These are phyloP conservation scores for Aaosphaeria arxii DNA, from an alignment of 2,329 filamentous ascomycete genomes.

Conservation along the genomic window DNA sequence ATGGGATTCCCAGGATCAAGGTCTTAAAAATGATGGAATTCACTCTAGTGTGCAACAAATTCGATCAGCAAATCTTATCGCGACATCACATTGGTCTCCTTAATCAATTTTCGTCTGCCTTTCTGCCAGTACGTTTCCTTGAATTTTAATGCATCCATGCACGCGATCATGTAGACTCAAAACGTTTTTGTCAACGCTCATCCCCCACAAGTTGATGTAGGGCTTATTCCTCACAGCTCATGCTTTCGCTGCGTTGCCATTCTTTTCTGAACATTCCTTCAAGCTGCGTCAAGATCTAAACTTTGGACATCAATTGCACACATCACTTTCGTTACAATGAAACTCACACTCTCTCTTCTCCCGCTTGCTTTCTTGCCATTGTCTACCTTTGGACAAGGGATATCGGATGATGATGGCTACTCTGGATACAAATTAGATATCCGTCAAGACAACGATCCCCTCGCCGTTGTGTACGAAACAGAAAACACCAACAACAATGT, in stretches of 20 bases:
- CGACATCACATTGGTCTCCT: constrained; percentile 17
- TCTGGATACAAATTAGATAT: constrained; percentile 54
- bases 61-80: too few relatives aligned
- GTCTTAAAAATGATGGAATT: constrained; percentile 10
- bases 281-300: too few relatives aligned
- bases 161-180: constrained; percentile 10
- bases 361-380: constrained; percentile 33
- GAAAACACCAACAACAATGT: constrained; percentile 45
- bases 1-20: constrained; percentile 12
- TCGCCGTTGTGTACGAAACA: constrained; percentile 54
- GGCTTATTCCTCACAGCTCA: too few relatives aligned
- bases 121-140: constrained; percentile 1
- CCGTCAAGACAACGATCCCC: constrained; percentile 48
- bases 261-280: too few relatives aligned
- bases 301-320: too few relatives aligned
- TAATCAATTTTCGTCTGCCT: constrained; percentile 24
- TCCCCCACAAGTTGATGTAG: constrained; percentile 10
- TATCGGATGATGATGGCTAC: constrained; percentile 47
- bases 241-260: too few relatives aligned
- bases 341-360: constrained; percentile 21
- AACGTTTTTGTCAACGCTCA: constrained; percentile 18
- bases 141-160: constrained; percentile 23
- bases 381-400: constrained; percentile 25
- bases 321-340: constrained; percentile 9
- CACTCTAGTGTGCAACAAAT: too few relatives aligned